Conservation (phyloP, 345 rosid species). For the Brassica juncea region DNA sequence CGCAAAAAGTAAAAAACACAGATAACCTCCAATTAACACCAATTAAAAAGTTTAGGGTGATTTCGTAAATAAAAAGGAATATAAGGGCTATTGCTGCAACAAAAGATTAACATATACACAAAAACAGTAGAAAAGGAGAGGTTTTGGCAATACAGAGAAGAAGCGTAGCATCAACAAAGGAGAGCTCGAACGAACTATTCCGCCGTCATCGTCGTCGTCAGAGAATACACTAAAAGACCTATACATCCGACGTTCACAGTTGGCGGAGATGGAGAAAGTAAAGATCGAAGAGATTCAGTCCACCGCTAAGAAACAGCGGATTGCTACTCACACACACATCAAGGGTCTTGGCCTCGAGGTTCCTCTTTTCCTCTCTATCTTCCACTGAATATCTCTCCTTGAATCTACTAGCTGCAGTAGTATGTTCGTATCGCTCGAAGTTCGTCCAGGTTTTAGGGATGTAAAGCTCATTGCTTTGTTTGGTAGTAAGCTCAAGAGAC, state of each 20-base stretch:
- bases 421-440: background rate
- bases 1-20: background rate
- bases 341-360: conserved; percentile 99
- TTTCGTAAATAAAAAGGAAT: background rate
- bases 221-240: background rate
- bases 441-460: background rate
- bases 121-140: background rate
- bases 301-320: conserved; percentile 90
- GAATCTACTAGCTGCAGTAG: background rate
- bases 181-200: conserved; percentile 6
- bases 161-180: conserved; percentile 1
- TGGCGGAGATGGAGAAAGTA: conserved; percentile 56
- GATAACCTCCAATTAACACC: background rate
- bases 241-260: background rate
- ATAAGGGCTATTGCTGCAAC: background rate
- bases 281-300: conserved; percentile 96
- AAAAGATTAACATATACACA: background rate
- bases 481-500: background rate
- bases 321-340: conserved; percentile 97
- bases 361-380: conserved; percentile 14
- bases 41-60: background rate
- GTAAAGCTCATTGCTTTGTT: background rate
- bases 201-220: conserved; percentile 16
- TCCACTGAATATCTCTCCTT: background rate
- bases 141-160: conserved; percentile 19